Evolutionary conservation across 129 eudicot species (phyloP), one percentile per base, ranked within the genome.

Genomic region (Pittosporum tobira): DNA sequence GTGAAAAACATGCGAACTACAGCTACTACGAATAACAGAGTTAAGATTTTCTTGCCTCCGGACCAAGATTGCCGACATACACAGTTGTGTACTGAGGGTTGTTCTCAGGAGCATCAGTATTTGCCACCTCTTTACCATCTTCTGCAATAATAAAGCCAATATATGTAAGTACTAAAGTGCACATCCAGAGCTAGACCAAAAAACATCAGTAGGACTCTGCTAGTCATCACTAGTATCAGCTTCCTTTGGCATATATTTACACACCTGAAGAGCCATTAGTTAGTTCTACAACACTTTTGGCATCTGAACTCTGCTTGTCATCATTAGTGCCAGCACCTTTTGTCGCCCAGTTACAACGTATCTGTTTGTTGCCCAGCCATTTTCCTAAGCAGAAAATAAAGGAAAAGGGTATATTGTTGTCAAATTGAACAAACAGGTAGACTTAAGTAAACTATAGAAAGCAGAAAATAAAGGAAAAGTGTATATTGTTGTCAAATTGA

Each of bases 281-380:
- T 59, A 85, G 68, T 65, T 89, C 97, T 63, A 85, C 95, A 48
- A 89, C 84, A 68, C 97, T 89, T 77, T 82, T 89, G 37, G 80
- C 68, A 59, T 89, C 97, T 19, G 84, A 79, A 40, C 75, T 74
- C 74, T 82, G 95, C 64, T 82, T 79, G 66, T 89, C 97, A 71
- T 89, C 97, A 71, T 70, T 72, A 38, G 74, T 50, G 26, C 84
- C 84, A 71, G 95, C 97, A 68, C 97, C 97, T 73, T 89, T 89
- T 14, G 95, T 80, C 40, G 97, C 97, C 97, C 97, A 89, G 69
- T 89, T 89, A 73, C 97, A 89, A 2, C 97, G 88, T 66, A 89
- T 89, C 69, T 85, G 95, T 67, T 95, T 77, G 67, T 94, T 89
- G n/a, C 95, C 97, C 53, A 89, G 93, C 96, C 96, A 87, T 69